phyloP scores from a whole-genome alignment of 352 stramenopile species.

The Phytophthora europaea region DNA sequence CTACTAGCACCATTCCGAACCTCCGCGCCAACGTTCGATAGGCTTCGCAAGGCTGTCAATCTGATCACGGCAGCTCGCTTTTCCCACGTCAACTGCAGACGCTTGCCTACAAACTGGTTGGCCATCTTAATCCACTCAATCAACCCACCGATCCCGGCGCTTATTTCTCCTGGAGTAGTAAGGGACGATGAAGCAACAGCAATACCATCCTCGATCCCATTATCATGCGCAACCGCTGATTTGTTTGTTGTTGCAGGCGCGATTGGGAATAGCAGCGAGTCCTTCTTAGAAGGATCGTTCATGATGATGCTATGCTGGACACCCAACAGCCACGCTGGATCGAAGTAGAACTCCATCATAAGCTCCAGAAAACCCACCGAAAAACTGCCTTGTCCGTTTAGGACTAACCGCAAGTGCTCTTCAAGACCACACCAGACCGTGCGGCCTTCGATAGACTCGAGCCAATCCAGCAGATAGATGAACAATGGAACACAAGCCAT shows the following conservation, averaged over 20 bases:
- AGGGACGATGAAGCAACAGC: constrained; percentile 29
- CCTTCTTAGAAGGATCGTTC: constrained; percentile 84
- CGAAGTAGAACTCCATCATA: constrained; percentile 90
- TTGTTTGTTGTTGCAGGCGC: constrained; percentile 42
- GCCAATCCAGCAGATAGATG: constrained; percentile 83
- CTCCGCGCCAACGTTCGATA: constrained; percentile 45
- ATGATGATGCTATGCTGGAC: constrained; percentile 87
- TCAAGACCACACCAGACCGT: constrained; percentile 89
- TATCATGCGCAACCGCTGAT: constrained; percentile 50
- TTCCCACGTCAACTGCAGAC: constrained; percentile 78
- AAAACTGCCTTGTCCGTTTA: constrained; percentile 81
- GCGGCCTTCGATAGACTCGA: constrained; percentile 83
- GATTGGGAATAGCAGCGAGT: constrained; percentile 80
- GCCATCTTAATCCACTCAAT: constrained; percentile 79
- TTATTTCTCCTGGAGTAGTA: constrained; percentile 34
- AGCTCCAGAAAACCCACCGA: constrained; percentile 79
- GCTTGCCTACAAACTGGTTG: constrained; percentile 69
- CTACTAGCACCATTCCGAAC: constrained; percentile 13
- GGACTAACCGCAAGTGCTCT: constrained; percentile 72
- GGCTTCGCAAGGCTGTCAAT: constrained; percentile 70
- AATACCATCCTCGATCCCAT: constrained; percentile 61
- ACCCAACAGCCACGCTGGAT: constrained; percentile 64
- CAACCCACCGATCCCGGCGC: constrained; percentile 45
- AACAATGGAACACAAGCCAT: constrained; percentile 75
- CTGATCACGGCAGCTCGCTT: constrained; percentile 75